A percentile compares a stretch with the other conserved stretches of the same genome.
phyloP scores from a whole-genome alignment of 768 basidiomycete species.

The Russula sp. region DNA sequence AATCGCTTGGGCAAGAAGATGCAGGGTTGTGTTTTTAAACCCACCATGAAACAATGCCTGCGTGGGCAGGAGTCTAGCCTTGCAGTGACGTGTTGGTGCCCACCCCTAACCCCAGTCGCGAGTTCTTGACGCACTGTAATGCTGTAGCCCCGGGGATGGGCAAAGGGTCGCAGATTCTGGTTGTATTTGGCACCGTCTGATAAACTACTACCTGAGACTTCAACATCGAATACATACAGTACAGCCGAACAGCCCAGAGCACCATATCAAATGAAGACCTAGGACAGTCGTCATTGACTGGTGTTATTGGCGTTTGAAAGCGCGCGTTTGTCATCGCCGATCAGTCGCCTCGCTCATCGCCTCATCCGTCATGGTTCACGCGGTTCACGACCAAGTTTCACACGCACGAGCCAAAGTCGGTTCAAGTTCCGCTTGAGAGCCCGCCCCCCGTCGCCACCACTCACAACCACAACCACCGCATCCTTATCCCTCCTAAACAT shows the following conservation, averaged over 20 bases:
- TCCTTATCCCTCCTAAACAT: constrained; percentile 23
- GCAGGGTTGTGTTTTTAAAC: constrained; percentile 16
- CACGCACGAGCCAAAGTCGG: constrained; percentile 30
- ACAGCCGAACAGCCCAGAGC: no score
- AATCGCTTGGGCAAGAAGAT: constrained; percentile 16
- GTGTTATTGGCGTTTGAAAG: neutral
- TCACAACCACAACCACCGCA: constrained; percentile 12
- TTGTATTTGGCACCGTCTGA: constrained; percentile 1
- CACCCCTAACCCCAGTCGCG: constrained; percentile 24
- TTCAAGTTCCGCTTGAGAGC: constrained; percentile 31
- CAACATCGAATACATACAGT: neutral
- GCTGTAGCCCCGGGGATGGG: neutral
- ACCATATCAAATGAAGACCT: neutral
- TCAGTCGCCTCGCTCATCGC: constrained; percentile 14
- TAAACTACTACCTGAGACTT: neutral
- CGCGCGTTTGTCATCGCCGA: constrained; percentile 9
- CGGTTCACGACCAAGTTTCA: constrained; percentile 27
- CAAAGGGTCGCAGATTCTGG: neutral
- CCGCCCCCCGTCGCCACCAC: constrained; percentile 28
- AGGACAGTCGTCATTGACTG: constrained; percentile 3
- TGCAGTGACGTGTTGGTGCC: constrained; percentile 15
- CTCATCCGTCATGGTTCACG: constrained; percentile 16
- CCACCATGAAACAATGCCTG: constrained; percentile 10
- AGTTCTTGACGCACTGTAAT: neutral
- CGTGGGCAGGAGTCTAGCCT: constrained; percentile 20